A percentile compares a stretch with the other conserved stretches of the same genome.
phyloP scores from a whole-genome alignment of 768 basidiomycete genomes.

The Naganishia antarctica region DNA sequence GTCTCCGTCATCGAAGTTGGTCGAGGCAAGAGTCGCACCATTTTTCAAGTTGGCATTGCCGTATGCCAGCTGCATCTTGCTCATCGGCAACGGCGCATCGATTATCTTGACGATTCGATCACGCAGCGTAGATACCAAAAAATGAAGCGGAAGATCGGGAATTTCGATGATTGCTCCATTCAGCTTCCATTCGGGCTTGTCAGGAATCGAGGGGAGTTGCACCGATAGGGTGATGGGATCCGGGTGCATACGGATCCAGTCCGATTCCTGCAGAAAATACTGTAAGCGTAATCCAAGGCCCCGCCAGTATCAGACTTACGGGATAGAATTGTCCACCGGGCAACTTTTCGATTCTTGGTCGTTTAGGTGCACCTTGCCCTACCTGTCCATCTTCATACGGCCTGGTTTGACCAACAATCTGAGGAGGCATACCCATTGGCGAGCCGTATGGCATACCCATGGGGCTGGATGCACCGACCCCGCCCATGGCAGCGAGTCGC shows the following conservation, averaged over 20 bases:
- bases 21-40: constrained; percentile 71
- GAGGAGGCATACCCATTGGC: constrained; percentile 29
- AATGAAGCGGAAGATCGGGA: constrained; percentile 73
- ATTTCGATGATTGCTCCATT: constrained; percentile 73
- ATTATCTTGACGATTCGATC: constrained; percentile 78
- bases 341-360: constrained; percentile 77
- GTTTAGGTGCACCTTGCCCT: constrained; percentile 69
- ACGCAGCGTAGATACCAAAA: constrained; percentile 80
- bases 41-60: constrained; percentile 82
- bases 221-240: constrained; percentile 80
- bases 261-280: constrained; percentile 48
- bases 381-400: constrained; percentile 63
- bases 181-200: constrained; percentile 89
- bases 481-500: constrained; percentile 60
- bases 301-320: constrained; percentile 44
- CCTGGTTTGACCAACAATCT: constrained; percentile 58
- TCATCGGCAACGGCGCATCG: constrained; percentile 73
- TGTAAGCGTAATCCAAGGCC: constrained; percentile 4
- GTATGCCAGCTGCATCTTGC: constrained; percentile 73
- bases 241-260: constrained; percentile 88
- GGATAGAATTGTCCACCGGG: constrained; percentile 78
- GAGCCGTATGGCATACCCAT: constrained; percentile 14
- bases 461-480: constrained; percentile 49
- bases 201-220: constrained; percentile 73
- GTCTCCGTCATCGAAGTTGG: constrained; percentile 91